Conservation (phyloP, 805 yeast species). For the Myxozyma neglecta region DNA sequence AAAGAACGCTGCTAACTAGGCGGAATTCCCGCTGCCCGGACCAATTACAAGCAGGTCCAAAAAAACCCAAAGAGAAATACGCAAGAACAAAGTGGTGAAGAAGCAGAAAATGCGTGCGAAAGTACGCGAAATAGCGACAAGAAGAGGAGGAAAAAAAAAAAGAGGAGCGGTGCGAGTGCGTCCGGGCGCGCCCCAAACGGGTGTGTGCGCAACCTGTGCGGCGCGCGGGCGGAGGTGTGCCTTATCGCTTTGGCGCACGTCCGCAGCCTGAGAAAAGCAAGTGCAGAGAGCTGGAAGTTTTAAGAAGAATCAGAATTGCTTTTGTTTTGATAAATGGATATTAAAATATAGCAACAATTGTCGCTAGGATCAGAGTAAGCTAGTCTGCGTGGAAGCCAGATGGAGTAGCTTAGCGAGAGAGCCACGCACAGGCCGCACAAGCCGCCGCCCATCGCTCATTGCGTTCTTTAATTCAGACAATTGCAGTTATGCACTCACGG, state of each 20-base stretch:
- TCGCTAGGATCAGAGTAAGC: too few relatives aligned
- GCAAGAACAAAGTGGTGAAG: not conserved
- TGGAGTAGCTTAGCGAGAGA: too few relatives aligned
- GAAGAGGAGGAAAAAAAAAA: not conserved
- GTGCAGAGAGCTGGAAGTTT: too few relatives aligned
- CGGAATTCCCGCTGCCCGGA: not conserved
- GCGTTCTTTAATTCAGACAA: not conserved
- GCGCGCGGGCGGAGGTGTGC: not conserved
- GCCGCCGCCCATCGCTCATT: not conserved
- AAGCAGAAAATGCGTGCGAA: not conserved
- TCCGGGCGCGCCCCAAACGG: not conserved
- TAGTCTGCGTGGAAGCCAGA: too few relatives aligned
- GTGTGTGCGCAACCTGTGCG: constrained; percentile 2
- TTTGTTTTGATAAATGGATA: too few relatives aligned
- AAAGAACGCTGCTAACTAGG: too few relatives aligned
- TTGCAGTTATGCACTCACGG: not conserved
- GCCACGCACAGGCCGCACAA: not conserved
- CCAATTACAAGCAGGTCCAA: not conserved
- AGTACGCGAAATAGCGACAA: not conserved
- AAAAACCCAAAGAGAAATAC: not conserved
- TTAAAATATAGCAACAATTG: too few relatives aligned
- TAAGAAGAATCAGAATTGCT: too few relatives aligned
- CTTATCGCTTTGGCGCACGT: not conserved
- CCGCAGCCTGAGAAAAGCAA: not conserved
- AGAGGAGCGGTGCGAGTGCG: not conserved